Percentiles rank a stretch among this genome's conserved stretches.
These are phyloP conservation scores for Nothophytophthora sp. DNA, from an alignment of 352 stramenopile species.

Conservation along the genomic window DNA sequence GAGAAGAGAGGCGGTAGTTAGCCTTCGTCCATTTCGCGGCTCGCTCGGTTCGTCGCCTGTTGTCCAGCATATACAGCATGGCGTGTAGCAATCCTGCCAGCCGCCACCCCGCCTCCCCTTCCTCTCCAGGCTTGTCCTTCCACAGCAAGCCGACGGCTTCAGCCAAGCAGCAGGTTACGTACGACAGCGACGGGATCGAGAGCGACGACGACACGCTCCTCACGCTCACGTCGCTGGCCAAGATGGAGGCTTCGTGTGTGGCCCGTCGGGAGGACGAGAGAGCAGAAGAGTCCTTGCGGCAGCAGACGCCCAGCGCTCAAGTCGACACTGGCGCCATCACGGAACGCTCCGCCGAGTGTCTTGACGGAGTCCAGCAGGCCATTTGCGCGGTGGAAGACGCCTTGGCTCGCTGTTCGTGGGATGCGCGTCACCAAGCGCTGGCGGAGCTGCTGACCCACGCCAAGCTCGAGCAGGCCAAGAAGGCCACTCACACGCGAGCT, in stretches of 20 bases:
- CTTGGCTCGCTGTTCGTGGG: slow-evolving; percentile 19
- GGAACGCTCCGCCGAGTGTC: slow-evolving; percentile 7
- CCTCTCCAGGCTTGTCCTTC: slow-evolving; percentile 1
- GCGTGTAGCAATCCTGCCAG: slow-evolving; percentile 29
- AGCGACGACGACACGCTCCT: slow-evolving; percentile 32
- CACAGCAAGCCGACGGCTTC: slow-evolving; percentile 6
- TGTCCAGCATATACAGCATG: slow-evolving; percentile 17
- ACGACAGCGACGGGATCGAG: slow-evolving; percentile 27
- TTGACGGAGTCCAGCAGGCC: slow-evolving; percentile 26
- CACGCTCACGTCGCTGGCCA: slow-evolving; percentile 23
- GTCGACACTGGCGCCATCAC: slow-evolving; percentile 1
- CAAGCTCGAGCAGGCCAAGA: slow-evolving; percentile 27
- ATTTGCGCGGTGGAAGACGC: slow-evolving; percentile 27
- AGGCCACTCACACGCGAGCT: slow-evolving; percentile 4
- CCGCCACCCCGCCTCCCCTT: slow-evolving; percentile 1
- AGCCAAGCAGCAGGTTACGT: slow-evolving; percentile 6
- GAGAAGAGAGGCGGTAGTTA: slow-evolving; percentile 5
- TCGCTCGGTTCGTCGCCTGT: slow-evolving; percentile 16
- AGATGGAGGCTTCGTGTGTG: slow-evolving; percentile 22
- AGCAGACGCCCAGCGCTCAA: slow-evolving; percentile 4
- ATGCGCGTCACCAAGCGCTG: slow-evolving; percentile 26
- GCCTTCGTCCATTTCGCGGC: slow-evolving; percentile 25
- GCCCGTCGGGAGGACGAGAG: slow-evolving; percentile 5
- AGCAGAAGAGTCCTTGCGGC: slow-evolving; percentile 3
- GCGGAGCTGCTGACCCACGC: slow-evolving; percentile 25